These are phyloP conservation scores for Megacollybia platyphylla DNA, from an alignment of 1,284 basidiomycete species.

Conservation along the genomic window DNA sequence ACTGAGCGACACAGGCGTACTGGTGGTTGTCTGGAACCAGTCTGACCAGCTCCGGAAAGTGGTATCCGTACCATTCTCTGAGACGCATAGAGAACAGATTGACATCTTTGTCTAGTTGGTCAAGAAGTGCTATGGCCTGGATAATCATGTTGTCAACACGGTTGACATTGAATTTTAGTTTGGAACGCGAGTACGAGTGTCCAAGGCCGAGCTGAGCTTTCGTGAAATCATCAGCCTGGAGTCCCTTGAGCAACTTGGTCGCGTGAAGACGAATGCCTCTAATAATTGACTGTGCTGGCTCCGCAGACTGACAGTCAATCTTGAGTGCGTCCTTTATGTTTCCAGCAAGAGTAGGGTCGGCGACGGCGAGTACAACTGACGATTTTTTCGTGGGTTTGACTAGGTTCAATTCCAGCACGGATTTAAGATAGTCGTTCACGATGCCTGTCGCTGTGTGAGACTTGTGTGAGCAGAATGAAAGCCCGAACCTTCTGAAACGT, in stretches of 20 bases:
- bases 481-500: slow-evolving; percentile 83
- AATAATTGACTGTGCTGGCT: slow-evolving; percentile 79
- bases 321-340: slow-evolving; percentile 72
- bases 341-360: slow-evolving; percentile 69
- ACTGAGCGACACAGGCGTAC: slow-evolving; percentile 81
- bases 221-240: slow-evolving; percentile 81
- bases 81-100: slow-evolving; percentile 99
- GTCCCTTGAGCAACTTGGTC: slow-evolving; percentile 80
- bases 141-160: slow-evolving; percentile 99
- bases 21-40: slow-evolving; percentile 93
- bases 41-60: slow-evolving; percentile 95
- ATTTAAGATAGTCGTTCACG: slow-evolving; percentile 79
- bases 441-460: slow-evolving; percentile 42
- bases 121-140: slow-evolving; percentile 95
- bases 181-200: slow-evolving; percentile 95
- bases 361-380: slow-evolving; percentile 74
- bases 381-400: slow-evolving; percentile 74
- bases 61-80: slow-evolving; percentile 99
- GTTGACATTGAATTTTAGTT: slow-evolving; percentile 99
- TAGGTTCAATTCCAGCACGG: slow-evolving; percentile 83
- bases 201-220: slow-evolving; percentile 96
- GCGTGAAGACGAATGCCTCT: slow-evolving; percentile 92
- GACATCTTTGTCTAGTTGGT: slow-evolving; percentile 99
- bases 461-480: slow-evolving; percentile 1
- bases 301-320: slow-evolving; percentile 83